phyloP scores from a whole-genome alignment of 2,329 filamentous ascomycete genomes.

The Colletotrichum eremochloae region DNA sequence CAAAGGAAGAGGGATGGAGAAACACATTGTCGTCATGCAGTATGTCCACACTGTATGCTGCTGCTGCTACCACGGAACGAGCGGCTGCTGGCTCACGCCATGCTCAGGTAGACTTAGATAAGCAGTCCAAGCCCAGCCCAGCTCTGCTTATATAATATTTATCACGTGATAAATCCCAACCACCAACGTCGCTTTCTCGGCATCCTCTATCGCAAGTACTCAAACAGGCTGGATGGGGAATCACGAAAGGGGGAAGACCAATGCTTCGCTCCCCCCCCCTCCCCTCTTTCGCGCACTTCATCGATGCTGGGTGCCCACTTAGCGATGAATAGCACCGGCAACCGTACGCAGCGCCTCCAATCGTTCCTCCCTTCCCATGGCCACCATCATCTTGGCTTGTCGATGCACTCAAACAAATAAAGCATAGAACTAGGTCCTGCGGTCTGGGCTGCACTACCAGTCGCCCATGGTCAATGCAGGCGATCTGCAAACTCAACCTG shows the following conservation, averaged over 20 bases:
- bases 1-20: constrained; percentile 15
- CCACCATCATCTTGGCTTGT: constrained; percentile 6
- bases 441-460: not conserved
- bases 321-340: constrained; percentile 23
- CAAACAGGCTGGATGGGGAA: constrained; percentile 34
- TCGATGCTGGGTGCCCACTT: constrained; percentile 30
- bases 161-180: constrained; percentile 25
- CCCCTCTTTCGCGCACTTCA: constrained; percentile 1
- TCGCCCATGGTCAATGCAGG: constrained; percentile 18
- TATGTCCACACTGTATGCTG: constrained; percentile 2
- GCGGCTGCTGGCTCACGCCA: not conserved
- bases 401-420: constrained; percentile 14
- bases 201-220: constrained; percentile 38
- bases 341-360: not conserved
- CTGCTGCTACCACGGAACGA: constrained; percentile 1
- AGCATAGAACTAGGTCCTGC: not conserved
- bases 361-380: not conserved
- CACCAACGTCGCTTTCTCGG: constrained; percentile 34
- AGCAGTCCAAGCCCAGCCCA: not conserved
- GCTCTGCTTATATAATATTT: constrained; percentile 17
- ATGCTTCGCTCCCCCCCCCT: constrained; percentile 7
- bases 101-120: not conserved
- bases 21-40: constrained; percentile 34
- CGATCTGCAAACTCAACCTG: constrained; percentile 19
- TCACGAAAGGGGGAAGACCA: constrained; percentile 33